A percentile compares a stretch with the other conserved stretches of the same genome.
Evolutionary conservation across 768 basidiomycete genomes (phyloP).

Genomic region (Tulasnella sp.): DNA sequence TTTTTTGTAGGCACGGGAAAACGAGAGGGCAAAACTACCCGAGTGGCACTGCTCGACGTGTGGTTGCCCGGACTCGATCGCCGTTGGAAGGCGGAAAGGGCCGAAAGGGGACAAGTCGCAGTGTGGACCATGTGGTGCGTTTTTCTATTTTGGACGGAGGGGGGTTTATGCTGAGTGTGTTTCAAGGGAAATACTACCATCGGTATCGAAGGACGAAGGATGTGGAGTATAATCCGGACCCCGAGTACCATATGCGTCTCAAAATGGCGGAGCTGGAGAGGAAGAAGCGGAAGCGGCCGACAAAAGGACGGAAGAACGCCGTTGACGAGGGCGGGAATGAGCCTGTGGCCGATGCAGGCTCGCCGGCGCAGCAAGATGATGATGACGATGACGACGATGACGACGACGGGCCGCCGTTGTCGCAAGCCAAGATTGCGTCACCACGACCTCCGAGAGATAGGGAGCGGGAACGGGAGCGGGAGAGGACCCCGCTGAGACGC

Average conservation of each 20-base stretch:
- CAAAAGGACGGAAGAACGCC: conserved; percentile 24
- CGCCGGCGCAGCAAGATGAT: conserved; percentile 13
- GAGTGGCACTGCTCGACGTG: conserved; percentile 97
- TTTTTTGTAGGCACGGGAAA: conserved; percentile 37
- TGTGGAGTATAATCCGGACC: conserved; percentile 68
- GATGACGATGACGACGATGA: conserved; percentile 20
- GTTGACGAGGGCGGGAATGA: conserved; percentile 20
- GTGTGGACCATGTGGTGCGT: conserved; percentile 84
- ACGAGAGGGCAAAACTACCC: conserved; percentile 68
- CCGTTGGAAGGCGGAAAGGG: conserved; percentile 76
- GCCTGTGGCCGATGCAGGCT: conserved; percentile 11
- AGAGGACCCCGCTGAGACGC: neutral
- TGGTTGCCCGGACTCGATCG: conserved; percentile 78
- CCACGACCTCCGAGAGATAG: conserved; percentile 16
- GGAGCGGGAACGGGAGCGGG: no score
- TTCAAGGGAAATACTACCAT: conserved; percentile 78
- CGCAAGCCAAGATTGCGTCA: neutral
- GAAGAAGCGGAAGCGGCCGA: conserved; percentile 40
- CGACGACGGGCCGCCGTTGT: conserved; percentile 15
- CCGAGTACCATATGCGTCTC: conserved; percentile 50
- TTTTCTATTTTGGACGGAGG: neutral
- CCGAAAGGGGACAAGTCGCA: conserved; percentile 82
- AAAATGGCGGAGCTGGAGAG: conserved; percentile 48
- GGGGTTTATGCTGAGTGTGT: neutral
- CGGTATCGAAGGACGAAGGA: conserved; percentile 61